phyloP scores from a whole-genome alignment of 768 basidiomycete genomes.

The Chalciporus piperatus region DNA sequence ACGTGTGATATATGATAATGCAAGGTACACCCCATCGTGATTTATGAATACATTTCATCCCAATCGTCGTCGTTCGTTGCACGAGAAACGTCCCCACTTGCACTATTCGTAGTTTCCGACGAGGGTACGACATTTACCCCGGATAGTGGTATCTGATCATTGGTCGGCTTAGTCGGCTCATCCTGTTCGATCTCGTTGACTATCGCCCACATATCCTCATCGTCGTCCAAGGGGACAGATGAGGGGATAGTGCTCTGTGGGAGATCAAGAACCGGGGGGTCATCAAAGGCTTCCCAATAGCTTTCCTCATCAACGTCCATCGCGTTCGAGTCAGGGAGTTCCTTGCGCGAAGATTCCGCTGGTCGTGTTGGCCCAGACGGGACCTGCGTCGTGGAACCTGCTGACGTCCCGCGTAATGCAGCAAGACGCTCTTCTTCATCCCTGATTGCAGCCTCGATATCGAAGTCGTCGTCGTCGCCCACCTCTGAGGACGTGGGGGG shows the following conservation, averaged over 20 bases:
- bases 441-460: constrained; percentile 49
- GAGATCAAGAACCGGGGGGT: constrained; percentile 3
- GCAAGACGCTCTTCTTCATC: constrained; percentile 40
- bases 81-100: constrained; percentile 11
- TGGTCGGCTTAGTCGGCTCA: not conserved
- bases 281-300: constrained; percentile 32
- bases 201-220: constrained; percentile 74
- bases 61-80: constrained; percentile 49
- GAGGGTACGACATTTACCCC: constrained; percentile 18
- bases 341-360: constrained; percentile 7
- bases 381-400: constrained; percentile 2
- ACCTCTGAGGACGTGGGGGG: constrained; percentile 40
- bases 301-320: constrained; percentile 40
- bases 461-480: constrained; percentile 48
- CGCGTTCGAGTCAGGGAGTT: constrained; percentile 2
- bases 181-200: constrained; percentile 52
- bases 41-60: constrained; percentile 63
- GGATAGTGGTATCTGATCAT: constrained; percentile 23
- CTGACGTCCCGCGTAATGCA: constrained; percentile 16
- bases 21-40: not conserved
- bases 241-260: constrained; percentile 1
- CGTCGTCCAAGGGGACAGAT: constrained; percentile 33
- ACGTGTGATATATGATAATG: not conserved
- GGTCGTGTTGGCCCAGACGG: constrained; percentile 1
- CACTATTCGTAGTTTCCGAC: constrained; percentile 6